Evolutionary conservation across 2,329 filamentous ascomycete genomes (phyloP), one percentile per base, ranked within the genome.

Genomic region (Leptodontidium sp.): DNA sequence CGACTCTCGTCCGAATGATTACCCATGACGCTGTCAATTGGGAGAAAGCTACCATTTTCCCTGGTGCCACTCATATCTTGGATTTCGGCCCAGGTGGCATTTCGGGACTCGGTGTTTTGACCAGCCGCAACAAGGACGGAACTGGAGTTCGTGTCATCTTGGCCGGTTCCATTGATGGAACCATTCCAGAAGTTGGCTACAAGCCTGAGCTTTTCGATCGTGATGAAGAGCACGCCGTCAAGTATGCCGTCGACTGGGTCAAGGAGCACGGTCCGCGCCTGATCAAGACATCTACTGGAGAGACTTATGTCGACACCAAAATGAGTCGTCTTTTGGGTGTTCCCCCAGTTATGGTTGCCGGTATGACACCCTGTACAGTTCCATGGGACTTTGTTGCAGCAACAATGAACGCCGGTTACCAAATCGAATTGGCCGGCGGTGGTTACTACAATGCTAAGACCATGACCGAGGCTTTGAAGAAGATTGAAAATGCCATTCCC

Each of bases 91-190:
- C 96, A 26, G 96, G 96, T 77, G 97, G 96, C 71, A 96, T 98
- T 73, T 99, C 96, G 29, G 97, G 97, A 72, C 90, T 99, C 26
- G 97, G 96, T 78, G 93, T 97, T 57, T 85, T 99, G 72, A 99
- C 96, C 68, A 98, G 97, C 86, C 93, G 96, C 76, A 99, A 98
- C 87, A 99, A 99, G 85, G 97, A 99, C 80, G 96, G 96, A 72
- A 98, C 94, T 68, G 96, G 96, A 77, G 96, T 99, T 45, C 93
- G 95, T 70, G 94, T 99, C 73, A 97, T 99, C 73, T 87, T 99
- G 68, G 96, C 94, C 53, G 96, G 97, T 72, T 88, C 93, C n/a
- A 91, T 99, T 76, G 93, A 95, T 76, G 95, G 95, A 63, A 94
- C 94, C 24, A 91, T 97, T 69, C 86, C 87, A 40, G 96, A 98